Evolutionary conservation across 2,329 filamentous ascomycete genomes (phyloP), one percentile per base, ranked within the genome.

Genomic region (Gremmenia infestans): DNA sequence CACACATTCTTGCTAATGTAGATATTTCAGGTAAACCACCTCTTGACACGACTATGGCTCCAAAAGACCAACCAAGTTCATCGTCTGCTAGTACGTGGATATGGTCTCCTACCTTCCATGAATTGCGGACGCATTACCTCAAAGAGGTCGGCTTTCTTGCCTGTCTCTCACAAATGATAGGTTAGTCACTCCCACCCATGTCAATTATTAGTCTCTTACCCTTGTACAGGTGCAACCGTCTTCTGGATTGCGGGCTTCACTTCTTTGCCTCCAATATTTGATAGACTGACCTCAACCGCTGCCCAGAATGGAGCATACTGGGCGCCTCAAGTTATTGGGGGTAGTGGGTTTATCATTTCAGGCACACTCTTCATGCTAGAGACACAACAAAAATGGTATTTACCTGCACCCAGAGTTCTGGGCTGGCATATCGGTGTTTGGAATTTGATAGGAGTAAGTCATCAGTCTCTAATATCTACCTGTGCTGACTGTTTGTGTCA

Each of bases 371-470:
- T 86, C 69, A 86, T 86, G 78, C 64, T 88, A 7, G 85, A 88
- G 68, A 86, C 83, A 2, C 85, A 88, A 68, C 67, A 74, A 42
- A 78, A 74, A 47, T 88, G 85, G 85, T 87, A 81, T 62, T 71
- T 73, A 12, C 84, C 85, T 0, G 81, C 82, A 0, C 74, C 73
- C 3, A 65, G 69, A 3, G 72, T 82, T 0, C 73, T 88, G 1
- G 85, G 85, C 3, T 88, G 85, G 85, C 82, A 87, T 67, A 80
- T 88, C 61, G 85, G 82, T 0, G 68, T 79, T 8, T 88, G 83
- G 82, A 88, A 87, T 62, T 68, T 86, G 2, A 72, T 87, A 19
- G 85, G 85, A 2, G 63, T 63, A 57, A 36, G 58, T 57, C 7
- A 5, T 49, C 19, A 14, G n/a, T 25, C 25, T 48, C n/a, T 8